Evolutionary conservation across 192 early-diverging fungal genomes (phyloP).

Genomic region (Obelidium mucronatum): DNA sequence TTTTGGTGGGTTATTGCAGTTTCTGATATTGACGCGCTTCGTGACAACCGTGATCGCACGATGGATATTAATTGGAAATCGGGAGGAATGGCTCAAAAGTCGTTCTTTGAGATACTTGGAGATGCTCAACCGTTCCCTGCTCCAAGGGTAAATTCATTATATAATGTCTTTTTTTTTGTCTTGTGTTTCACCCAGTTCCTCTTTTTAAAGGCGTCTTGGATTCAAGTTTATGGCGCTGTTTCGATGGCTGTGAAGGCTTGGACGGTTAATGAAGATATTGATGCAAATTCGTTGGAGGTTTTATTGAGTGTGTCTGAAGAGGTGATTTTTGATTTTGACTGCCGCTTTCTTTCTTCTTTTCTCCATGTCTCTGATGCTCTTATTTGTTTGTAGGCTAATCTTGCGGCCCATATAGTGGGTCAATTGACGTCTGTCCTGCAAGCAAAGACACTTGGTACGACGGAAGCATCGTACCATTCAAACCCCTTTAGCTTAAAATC

Average conservation of each 20-base stretch:
- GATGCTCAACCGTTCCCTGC: slow-evolving; percentile 4
- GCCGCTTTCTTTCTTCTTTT: not conserved
- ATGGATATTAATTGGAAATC: slow-evolving; percentile 28
- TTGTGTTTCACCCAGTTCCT: not conserved
- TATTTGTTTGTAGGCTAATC: not conserved
- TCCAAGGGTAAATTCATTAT: not conserved
- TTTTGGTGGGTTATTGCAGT: not conserved
- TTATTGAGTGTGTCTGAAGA: slow-evolving; percentile 12
- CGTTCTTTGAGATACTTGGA: slow-evolving; percentile 17
- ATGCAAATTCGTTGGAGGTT: not conserved
- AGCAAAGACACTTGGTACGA: not conserved
- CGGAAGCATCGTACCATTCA: not conserved
- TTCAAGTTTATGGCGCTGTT: slow-evolving; percentile 23
- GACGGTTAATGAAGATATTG: not conserved
- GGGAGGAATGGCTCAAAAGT: slow-evolving; percentile 24
- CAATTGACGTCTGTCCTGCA: not conserved
- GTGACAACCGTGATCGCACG: slow-evolving; percentile 29
- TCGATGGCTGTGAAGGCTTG: slow-evolving; percentile 18
- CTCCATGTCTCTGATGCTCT: not conserved
- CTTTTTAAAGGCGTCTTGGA: slow-evolving; percentile 4
- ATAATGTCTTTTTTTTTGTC: not conserved
- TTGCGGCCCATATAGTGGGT: not conserved
- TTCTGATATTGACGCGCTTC: slow-evolving; percentile 3
- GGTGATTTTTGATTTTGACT: slow-evolving; percentile 1
- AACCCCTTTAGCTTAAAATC: too few species aligned